Evolutionary conservation across 768 basidiomycete genomes (phyloP).

Genomic region (Solioccasus polychromus): DNA sequence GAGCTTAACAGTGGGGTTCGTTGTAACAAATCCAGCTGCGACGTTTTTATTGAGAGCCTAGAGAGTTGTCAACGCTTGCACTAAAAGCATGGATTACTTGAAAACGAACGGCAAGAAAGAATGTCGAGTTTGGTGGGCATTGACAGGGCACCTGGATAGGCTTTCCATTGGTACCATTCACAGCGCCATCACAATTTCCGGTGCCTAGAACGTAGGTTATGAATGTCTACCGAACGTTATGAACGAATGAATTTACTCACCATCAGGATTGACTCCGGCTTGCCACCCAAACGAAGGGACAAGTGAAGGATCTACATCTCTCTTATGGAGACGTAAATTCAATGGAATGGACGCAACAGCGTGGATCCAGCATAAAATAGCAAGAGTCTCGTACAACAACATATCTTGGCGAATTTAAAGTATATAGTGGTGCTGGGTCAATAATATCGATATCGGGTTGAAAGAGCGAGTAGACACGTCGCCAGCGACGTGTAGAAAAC

Average conservation of each 20-base stretch:
- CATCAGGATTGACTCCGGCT: constrained; percentile 59
- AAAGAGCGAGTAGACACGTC: constrained; percentile 10
- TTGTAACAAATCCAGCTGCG: constrained; percentile 57
- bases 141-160: constrained; percentile 61
- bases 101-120: constrained; percentile 47
- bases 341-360: constrained; percentile 16
- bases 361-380: constrained; percentile 8
- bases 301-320: constrained; percentile 51
- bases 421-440: background rate
- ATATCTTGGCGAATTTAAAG: constrained; percentile 7
- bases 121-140: constrained; percentile 56
- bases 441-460: background rate
- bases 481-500: constrained; percentile 16
- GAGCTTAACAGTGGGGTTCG: constrained; percentile 58
- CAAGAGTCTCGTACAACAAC: constrained; percentile 11
- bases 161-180: constrained; percentile 52
- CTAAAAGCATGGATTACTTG: background rate
- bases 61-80: constrained; percentile 14
- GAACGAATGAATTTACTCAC: constrained; percentile 30
- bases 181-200: constrained; percentile 68
- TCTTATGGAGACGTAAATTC: constrained; percentile 20
- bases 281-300: constrained; percentile 60
- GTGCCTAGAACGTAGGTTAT: constrained; percentile 41
- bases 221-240: background rate
- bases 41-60: constrained; percentile 50